Evolutionary conservation across 2,329 filamentous ascomycete species (phyloP).

Genomic region (Stenocarpella maydis): DNA sequence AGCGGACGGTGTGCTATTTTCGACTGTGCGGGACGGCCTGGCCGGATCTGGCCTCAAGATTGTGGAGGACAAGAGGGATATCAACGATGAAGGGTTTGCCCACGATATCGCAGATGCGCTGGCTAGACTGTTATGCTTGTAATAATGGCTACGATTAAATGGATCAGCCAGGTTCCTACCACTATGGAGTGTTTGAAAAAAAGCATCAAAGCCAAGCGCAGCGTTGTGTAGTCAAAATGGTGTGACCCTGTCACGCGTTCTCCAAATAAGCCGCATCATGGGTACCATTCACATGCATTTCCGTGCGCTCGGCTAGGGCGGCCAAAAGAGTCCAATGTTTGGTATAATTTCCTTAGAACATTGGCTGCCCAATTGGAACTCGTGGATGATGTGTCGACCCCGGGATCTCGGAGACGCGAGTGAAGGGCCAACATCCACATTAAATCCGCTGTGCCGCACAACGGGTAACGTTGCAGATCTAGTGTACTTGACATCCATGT

Average conservation of each 20-base stretch:
- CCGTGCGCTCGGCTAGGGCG: background rate
- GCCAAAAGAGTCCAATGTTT: background rate
- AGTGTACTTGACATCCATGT: slow-evolving; percentile 7
- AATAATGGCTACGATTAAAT: background rate
- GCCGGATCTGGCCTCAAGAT: slow-evolving; percentile 57
- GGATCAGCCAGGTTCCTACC: too few species aligned
- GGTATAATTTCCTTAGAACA: slow-evolving; percentile 13
- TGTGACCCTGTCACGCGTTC: background rate
- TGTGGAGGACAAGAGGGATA: slow-evolving; percentile 55
- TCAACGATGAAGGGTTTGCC: slow-evolving; percentile 65
- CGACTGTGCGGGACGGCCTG: slow-evolving; percentile 58
- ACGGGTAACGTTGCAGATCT: slow-evolving; percentile 23
- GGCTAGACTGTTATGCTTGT: slow-evolving; percentile 42
- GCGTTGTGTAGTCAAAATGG: background rate
- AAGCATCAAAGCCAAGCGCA: too few species aligned
- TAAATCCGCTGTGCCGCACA: background rate
- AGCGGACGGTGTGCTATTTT: slow-evolving; percentile 60
- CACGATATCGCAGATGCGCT: slow-evolving; percentile 54
- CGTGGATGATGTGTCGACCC: background rate
- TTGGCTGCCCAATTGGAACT: slow-evolving; percentile 9
- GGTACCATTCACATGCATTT: background rate
- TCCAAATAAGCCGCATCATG: background rate
- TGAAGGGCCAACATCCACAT: background rate
- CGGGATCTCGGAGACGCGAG: slow-evolving; percentile 20
- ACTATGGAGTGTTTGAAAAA: background rate